Conservation (phyloP, 305 asterid genomes). For the Solanum hybrid region DNA sequence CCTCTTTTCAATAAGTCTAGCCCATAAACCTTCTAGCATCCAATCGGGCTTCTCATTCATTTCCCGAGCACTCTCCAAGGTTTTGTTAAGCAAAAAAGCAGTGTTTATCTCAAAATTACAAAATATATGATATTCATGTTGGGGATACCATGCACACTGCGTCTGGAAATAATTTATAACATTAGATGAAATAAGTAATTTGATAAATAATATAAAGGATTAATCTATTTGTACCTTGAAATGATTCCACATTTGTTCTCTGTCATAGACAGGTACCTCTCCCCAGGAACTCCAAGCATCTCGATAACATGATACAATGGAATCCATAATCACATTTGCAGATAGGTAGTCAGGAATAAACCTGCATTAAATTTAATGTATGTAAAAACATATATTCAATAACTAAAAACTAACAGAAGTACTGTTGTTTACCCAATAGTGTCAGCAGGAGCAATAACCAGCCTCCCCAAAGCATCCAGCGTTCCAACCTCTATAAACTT, state of each 20-base stretch:
- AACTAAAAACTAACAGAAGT: not conserved
- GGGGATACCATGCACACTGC: not conserved
- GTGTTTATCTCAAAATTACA: not conserved
- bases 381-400: not conserved
- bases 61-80: not conserved
- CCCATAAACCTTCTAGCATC: too few species aligned
- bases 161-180: not conserved
- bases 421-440: not conserved
- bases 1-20: not conserved
- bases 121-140: not conserved
- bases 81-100: not conserved
- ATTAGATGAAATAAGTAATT: not conserved
- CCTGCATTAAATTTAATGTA: not conserved
- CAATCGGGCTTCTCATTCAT: not conserved
- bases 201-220: not conserved
- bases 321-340: not conserved
- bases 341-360: not conserved
- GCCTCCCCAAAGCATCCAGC: not conserved
- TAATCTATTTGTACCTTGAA: not conserved
- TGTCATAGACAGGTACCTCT: not conserved
- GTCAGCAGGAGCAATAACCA: not conserved
- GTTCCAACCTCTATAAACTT: not conserved
- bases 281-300: not conserved
- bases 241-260: not conserved
- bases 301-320: not conserved